Percentiles rank a stretch among this genome's conserved stretches.
phyloP scores from a whole-genome alignment of 306 rosid genomes.

The Dalbergia oliveri region DNA sequence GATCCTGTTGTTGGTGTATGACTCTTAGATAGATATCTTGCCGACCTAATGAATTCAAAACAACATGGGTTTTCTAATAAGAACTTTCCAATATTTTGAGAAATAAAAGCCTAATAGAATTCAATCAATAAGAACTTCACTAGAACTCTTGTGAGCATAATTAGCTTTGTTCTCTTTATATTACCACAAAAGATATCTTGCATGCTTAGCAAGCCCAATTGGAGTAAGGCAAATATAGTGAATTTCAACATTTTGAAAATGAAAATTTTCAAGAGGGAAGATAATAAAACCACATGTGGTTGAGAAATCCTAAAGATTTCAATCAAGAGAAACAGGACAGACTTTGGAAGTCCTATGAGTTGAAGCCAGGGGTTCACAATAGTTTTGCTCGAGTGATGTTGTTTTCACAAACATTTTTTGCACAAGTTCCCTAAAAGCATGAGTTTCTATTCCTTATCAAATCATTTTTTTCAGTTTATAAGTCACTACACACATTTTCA shows the following conservation, averaged over 20 bases:
- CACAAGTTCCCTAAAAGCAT: neutral
- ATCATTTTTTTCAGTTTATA: neutral
- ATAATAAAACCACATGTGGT: neutral
- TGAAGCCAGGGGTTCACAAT: neutral
- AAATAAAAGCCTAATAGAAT: neutral
- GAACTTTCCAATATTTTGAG: slow-evolving; percentile 13
- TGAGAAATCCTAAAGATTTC: neutral
- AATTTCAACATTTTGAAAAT: slow-evolving; percentile 23
- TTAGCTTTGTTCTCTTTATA: slow-evolving; percentile 28
- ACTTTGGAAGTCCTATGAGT: neutral
- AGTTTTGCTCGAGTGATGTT: slow-evolving; percentile 5
- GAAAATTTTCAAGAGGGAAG: slow-evolving; percentile 15
- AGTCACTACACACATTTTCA: neutral
- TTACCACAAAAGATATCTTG: slow-evolving; percentile 1
- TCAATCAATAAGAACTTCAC: neutral
- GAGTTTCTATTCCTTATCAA: neutral
- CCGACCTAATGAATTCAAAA: slow-evolving; percentile 68
- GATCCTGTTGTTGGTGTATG: slow-evolving; percentile 76
- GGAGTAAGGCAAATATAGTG: slow-evolving; percentile 10
- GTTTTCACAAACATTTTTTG: neutral
- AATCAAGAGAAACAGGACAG: neutral
- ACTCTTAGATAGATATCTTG: slow-evolving; percentile 79
- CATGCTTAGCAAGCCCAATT: neutral
- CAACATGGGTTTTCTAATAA: slow-evolving; percentile 22
- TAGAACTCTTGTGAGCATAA: neutral